These are phyloP conservation scores for Didymellaceae sp. DNA, from an alignment of 2,329 filamentous ascomycete genomes.

Conservation along the genomic window DNA sequence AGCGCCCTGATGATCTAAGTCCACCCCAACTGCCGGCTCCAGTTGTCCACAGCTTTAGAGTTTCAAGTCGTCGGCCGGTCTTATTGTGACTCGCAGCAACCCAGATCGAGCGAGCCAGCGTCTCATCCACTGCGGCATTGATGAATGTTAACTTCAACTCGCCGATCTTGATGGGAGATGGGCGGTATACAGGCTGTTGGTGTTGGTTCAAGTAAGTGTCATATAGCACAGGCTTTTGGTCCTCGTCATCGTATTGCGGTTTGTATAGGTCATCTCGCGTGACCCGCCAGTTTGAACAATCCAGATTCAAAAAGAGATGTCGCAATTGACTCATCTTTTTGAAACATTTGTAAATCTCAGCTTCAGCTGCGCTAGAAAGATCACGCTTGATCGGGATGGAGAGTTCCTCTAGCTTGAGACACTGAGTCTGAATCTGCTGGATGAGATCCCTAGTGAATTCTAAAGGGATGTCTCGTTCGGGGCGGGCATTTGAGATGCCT, in stretches of 20 bases:
- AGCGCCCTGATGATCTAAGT: neutral
- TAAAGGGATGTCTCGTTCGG: conserved; percentile 22
- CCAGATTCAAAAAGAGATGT: conserved; percentile 24
- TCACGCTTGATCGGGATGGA: conserved; percentile 25
- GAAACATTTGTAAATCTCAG: conserved; percentile 27
- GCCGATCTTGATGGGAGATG: too few relatives aligned
- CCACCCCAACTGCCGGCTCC: conserved; percentile 13
- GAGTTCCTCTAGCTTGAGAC: conserved; percentile 23
- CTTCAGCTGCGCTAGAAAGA: conserved; percentile 23
- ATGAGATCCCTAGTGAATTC: conserved; percentile 22
- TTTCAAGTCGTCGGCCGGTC: conserved; percentile 24
- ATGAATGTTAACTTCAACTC: conserved; percentile 23
- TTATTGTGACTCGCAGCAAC: conserved; percentile 20
- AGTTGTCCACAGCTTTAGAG: conserved; percentile 29
- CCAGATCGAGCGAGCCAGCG: conserved; percentile 29
- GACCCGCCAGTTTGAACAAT: conserved; percentile 24
- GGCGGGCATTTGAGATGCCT: conserved; percentile 3
- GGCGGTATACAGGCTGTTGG: too few relatives aligned
- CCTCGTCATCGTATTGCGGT: conserved; percentile 19
- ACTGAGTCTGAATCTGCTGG: conserved; percentile 20
- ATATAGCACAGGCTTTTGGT: conserved; percentile 20
- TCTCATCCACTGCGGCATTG: conserved; percentile 31
- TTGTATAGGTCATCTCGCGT: conserved; percentile 18
- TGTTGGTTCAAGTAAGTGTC: too few relatives aligned
- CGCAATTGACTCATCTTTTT: conserved; percentile 19